These are phyloP conservation scores for Selaginella moellendorffii DNA, from an alignment of 75 land plant genomes.

Conservation along the genomic window DNA sequence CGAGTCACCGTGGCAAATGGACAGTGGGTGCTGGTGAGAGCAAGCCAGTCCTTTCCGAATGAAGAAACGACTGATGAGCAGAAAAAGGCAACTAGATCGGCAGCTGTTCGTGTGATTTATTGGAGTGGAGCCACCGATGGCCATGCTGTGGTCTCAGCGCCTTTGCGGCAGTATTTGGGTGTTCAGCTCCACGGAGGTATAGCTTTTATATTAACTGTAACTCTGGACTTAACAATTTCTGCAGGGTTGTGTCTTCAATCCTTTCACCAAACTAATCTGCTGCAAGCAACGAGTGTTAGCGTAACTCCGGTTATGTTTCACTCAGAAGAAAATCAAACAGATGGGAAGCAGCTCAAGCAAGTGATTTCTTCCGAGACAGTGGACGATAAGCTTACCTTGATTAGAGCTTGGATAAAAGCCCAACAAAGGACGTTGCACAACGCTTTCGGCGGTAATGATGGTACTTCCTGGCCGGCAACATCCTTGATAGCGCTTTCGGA, in stretches of 20 bases:
- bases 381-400: background rate
- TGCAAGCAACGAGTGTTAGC: background rate
- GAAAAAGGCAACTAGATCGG: slow-evolving; percentile 16
- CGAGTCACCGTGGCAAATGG: slow-evolving; percentile 28
- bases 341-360: background rate
- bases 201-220: background rate
- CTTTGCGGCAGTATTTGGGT: slow-evolving; percentile 52
- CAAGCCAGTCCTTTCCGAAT: slow-evolving; percentile 8
- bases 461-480: too few species aligned
- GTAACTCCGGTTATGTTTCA: background rate
- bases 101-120: slow-evolving; percentile 36
- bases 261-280: background rate
- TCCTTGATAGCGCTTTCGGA: too few species aligned
- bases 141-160: slow-evolving; percentile 56
- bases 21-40: slow-evolving; percentile 36
- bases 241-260: background rate
- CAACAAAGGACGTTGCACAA: too few species aligned
- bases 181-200: slow-evolving; percentile 50
- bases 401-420: too few species aligned
- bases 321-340: background rate
- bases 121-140: slow-evolving; percentile 48
- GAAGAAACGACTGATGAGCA: slow-evolving; percentile 8
- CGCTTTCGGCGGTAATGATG: too few species aligned
- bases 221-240: background rate
- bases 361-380: background rate